Base-by-base conservation (phyloP, 2,329 filamentous ascomycete genomes). In the Ascochyta viciae-villosae region DNA sequence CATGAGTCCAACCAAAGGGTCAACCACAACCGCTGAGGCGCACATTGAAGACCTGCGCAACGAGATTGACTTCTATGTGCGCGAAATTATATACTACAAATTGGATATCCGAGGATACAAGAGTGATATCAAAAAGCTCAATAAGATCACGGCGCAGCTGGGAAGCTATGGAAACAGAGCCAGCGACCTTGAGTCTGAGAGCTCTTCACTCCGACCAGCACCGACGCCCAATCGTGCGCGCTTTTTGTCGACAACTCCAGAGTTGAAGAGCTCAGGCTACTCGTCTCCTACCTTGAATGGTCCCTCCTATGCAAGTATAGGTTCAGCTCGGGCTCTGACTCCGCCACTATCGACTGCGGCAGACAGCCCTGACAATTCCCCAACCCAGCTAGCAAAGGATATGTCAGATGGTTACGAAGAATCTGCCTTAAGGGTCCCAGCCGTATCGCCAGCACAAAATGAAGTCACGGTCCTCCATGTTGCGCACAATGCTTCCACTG, bases 41-140 rank as follows among this genome's bases (percentile, higher is more conserved):
- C 61, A 54, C 8, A 48, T 73, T 3, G 57, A 65, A 34, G 65
- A 67, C 29, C 60, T 81, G 45, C 74, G 74, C 42, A 68, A 70
- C 46, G 76, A 78, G 50, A 73, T 79, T 12, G 72, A 76, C 26
- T 75, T 77, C 57, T 78, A 80, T 49, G 70, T 81, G 31, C 66
- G 76, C n/a, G 80, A 82, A 43, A 81, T 81, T 50, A 76, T 81
- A 23, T 73, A 79, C 45, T 81, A 80, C 69, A 82, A 81, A 62
- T 73, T 81, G 27, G 80, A 83, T 48, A 73, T 81, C 48, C 76
- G 74, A 47, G 77, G 77, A 15, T 82, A 81, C 67, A 80, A 77
- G 60, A 71, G 68, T 22, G 73, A 76, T 33, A 73, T 75, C 50
- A 74, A 70, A 51, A 74, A 73, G 45, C 59, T 74, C 33, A 73